Conservation (phyloP, 352 stramenopile species). For the Globisporangium emineosum region DNA sequence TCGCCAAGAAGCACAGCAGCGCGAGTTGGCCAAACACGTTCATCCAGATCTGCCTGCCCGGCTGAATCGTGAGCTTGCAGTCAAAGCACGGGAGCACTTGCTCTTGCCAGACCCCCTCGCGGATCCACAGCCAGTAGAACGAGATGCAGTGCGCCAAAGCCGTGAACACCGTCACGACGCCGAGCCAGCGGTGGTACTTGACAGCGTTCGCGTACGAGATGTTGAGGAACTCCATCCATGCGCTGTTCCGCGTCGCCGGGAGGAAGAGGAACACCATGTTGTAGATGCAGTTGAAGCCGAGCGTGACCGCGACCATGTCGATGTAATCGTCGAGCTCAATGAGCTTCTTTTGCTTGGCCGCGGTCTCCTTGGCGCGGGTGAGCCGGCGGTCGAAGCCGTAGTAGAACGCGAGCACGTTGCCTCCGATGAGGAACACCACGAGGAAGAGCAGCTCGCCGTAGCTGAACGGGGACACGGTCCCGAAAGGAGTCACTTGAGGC, state of each 20-base stretch:
- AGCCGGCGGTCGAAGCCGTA: slow-evolving; percentile 17
- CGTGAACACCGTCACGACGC: slow-evolving; percentile 30
- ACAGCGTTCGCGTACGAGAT: slow-evolving; percentile 51
- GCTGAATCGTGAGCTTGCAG: slow-evolving; percentile 21
- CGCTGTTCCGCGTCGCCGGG: slow-evolving; percentile 36
- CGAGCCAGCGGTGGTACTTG: slow-evolving; percentile 56
- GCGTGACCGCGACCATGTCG: slow-evolving; percentile 26
- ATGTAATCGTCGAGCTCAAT: slow-evolving; percentile 26
- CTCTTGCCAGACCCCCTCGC: slow-evolving; percentile 20
- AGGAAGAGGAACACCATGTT: slow-evolving; percentile 56
- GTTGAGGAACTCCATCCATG: slow-evolving; percentile 59
- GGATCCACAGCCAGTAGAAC: slow-evolving; percentile 34
- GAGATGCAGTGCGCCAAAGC: slow-evolving; percentile 29
- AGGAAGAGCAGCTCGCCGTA: slow-evolving; percentile 45
- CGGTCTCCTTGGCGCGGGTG: not conserved
- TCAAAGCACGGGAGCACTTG: slow-evolving; percentile 42
- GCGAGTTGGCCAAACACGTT: slow-evolving; percentile 49
- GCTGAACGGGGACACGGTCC: slow-evolving; percentile 27
- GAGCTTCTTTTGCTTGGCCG: slow-evolving; percentile 4
- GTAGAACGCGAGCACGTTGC: slow-evolving; percentile 29
- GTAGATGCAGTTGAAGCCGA: slow-evolving; percentile 40
- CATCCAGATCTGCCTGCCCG: slow-evolving; percentile 35
- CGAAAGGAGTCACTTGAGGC: slow-evolving; percentile 16
- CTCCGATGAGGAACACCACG: slow-evolving; percentile 18
- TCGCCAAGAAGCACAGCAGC: slow-evolving; percentile 34